Base-by-base conservation (phyloP, 2,329 filamentous ascomycete species). In the Pseudocercospora pini-densiflorae region DNA sequence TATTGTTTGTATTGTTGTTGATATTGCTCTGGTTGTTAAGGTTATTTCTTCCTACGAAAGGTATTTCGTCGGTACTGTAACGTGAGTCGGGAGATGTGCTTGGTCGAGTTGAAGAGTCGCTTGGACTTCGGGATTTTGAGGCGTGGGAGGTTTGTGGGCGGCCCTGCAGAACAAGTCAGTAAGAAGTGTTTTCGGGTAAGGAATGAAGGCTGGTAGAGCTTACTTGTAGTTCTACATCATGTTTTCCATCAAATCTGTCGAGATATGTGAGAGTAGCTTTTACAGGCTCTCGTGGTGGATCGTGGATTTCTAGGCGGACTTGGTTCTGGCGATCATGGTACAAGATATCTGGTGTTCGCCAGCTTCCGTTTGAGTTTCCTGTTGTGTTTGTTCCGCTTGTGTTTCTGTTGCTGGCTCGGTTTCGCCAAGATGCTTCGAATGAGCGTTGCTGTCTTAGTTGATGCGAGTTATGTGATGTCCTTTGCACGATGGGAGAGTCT, bases 301-400 rank as follows among this genome's bases (percentile, higher is more conserved):
- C 64, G 61, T 60, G 61, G 27, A 67, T 61, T 21, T 67, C 64
- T 19, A 63, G 64, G 9, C 61, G 64, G 24, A 67, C 51, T 51
- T 63, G 45, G 36, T 67, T 67, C 7, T 63, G 61, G 23, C 49
- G 64, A 21, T 67, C 64, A 49, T 67, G 64, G 29, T 63, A 67
- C 5, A 67, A 29, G 23, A 67, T 67, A 16, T 67, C 64, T 14
- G 64, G 64, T 10, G 54, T 49, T 12, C 57, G 55, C 19, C 33
- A 23, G 21, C 31, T 40, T 43, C 33, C 21, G 31, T 40, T 62
- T 14, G 49, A 55, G 14, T 47, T 43, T 12, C n/a, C 43, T 47
- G 47, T 31, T n/a, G 36, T 43, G 60, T 62, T 61, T 5, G 29
- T 49, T 16, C 27, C 40, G 24, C 21, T 54, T 9, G 62, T 58